Base-by-base conservation (phyloP, 1,284 basidiomycete genomes). In the Malassezia brasiliensis region DNA sequence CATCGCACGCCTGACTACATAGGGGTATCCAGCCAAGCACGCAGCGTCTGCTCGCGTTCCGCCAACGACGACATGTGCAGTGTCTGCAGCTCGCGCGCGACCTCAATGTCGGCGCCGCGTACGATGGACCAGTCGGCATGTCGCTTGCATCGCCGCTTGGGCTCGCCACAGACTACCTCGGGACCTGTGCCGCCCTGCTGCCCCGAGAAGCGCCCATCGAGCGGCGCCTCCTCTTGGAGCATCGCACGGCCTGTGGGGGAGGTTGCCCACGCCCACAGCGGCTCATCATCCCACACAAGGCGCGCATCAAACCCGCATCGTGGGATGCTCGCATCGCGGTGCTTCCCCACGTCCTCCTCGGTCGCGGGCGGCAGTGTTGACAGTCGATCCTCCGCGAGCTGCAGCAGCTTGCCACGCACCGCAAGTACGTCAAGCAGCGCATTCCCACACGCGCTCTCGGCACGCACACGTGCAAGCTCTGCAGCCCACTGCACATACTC, bases 61-160 rank as follows among this genome's bases (percentile, higher is more conserved):
- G 55, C 45, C 8, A 57, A 50, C 30, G 50, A 34, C 12, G 48
- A 52, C 12, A 56, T 25, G 15, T 47, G 40, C 15, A 25, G 11
- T 11, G 53, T 48, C 41, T 60, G 58, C 17, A 53, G 31, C 28
- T 65, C 62, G 35, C 58, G 52, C 31, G 59, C 45, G 30, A 61
- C 41, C 14, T 65, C 62, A 8, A 59, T 36, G 20, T 64, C 63
- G n/a, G 62, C 59, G 9, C 48, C 55, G 9, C 59, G 53, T 30
- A 64, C 47, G 17, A 56, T 49, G 22, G 47, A 51, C 63, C 63
- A 65, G 55, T 63, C 63, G 22, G 50, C 46, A 31, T 65, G 63
- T 14, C 55, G 54, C 44, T 59, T 58, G 50, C 63, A 65, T 30
- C 50, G 57, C 5, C 61, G 52, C 47, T 63, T 61, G 15, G 59